These are phyloP conservation scores for Colletotrichum shisoi DNA, from an alignment of 2,329 filamentous ascomycete species.

Conservation along the genomic window DNA sequence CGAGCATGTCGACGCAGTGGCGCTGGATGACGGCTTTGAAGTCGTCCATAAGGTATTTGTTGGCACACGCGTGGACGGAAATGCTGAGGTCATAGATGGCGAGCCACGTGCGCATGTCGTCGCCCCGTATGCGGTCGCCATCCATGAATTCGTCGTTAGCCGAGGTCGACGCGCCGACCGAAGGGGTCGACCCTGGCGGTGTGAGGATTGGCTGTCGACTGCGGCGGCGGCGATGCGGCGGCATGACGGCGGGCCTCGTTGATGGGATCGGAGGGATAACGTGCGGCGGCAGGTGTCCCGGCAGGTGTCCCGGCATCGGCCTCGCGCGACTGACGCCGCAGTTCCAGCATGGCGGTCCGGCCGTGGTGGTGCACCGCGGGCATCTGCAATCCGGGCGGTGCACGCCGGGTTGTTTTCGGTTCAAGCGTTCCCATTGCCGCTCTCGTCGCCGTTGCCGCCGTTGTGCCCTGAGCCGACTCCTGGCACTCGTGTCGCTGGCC, in stretches of 20 bases:
- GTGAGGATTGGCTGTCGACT: constrained; percentile 32
- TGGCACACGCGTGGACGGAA: constrained; percentile 60
- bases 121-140: constrained; percentile 51
- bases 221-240: constrained; percentile 36
- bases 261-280: constrained; percentile 24
- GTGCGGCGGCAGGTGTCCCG: constrained; percentile 41
- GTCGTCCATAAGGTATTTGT: constrained; percentile 57
- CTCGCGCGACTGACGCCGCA: constrained; percentile 50
- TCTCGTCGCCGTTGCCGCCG: constrained; percentile 48
- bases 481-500: constrained; percentile 50
- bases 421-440: constrained; percentile 50
- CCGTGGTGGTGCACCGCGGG: constrained; percentile 49
- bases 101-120: constrained; percentile 59
- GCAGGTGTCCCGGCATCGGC: constrained; percentile 43
- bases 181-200: constrained; percentile 33
- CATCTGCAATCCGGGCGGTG: constrained; percentile 58
- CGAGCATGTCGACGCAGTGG: constrained; percentile 57
- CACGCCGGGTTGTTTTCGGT: constrained; percentile 55
- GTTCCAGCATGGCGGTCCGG: constrained; percentile 53
- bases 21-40: constrained; percentile 55
- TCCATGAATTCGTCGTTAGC: constrained; percentile 39
- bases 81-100: constrained; percentile 57
- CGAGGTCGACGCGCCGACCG: constrained; percentile 34
- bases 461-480: constrained; percentile 48
- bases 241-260: constrained; percentile 28